Conservation (phyloP, 2,329 filamentous ascomycete species). For the Stagonosporopsis chrysanthemi region DNA sequence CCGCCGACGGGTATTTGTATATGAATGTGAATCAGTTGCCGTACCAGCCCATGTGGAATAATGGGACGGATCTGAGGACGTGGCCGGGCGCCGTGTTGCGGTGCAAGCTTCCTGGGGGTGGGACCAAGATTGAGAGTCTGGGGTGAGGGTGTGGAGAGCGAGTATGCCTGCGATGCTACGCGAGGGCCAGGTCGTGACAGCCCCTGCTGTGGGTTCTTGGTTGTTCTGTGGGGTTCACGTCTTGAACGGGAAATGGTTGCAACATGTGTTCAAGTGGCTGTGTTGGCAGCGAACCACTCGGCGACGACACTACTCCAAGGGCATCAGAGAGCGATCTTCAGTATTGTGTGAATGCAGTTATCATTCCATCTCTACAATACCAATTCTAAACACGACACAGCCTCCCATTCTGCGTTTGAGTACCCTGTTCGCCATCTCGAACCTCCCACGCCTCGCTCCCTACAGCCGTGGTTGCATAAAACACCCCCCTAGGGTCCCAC, state of each 20-base stretch:
- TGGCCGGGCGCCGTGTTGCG: conserved; percentile 57
- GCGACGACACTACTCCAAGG: no score
- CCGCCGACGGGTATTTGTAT: conserved; percentile 52
- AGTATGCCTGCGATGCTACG: no score
- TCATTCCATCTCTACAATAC: no score
- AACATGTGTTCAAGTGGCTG: no score
- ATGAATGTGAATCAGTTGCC: conserved; percentile 58
- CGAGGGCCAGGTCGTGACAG: no score
- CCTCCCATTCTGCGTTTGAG: conserved; percentile 35
- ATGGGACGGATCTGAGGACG: conserved; percentile 52
- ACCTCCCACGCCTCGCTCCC: conserved; percentile 38
- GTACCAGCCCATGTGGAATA: conserved; percentile 58
- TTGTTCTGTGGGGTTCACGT: no score
- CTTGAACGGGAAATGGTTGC: no score
- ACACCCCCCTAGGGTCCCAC: conserved; percentile 38
- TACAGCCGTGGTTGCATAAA: conserved; percentile 35
- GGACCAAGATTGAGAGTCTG: conserved; percentile 46
- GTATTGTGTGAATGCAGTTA: no score
- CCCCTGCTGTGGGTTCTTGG: no score
- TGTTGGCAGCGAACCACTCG: no score
- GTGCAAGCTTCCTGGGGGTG: conserved; percentile 50
- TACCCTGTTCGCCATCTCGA: conserved; percentile 27
- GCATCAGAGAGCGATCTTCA: no score
- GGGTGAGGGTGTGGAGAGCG: no score
- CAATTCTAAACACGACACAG: conserved; percentile 20